Percentiles rank a stretch among this genome's conserved stretches.
Evolutionary conservation across 1,284 basidiomycete genomes (phyloP).

Genomic region (Ceratorhiza oryzae-sativae): DNA sequence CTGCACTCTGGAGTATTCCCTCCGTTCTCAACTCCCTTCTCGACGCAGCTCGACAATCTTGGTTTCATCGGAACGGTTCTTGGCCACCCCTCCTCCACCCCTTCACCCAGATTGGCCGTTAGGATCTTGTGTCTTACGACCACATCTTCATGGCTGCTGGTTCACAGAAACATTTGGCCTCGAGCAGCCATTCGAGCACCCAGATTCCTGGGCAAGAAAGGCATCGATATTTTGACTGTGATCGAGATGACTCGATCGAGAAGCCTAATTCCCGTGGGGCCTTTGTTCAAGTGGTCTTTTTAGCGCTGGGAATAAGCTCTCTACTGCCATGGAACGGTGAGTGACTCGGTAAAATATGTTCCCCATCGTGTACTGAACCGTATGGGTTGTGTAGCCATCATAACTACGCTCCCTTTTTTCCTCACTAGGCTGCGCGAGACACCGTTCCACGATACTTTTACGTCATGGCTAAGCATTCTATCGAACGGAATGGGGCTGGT

Average conservation of each 20-base stretch:
- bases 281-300: not conserved
- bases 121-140: not conserved
- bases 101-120: no score
- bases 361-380: not conserved
- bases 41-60: not conserved
- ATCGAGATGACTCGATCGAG: constrained; percentile 3
- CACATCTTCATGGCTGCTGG: not conserved
- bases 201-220: not conserved
- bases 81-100: not conserved
- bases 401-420: constrained; percentile 79
- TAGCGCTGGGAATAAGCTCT: constrained; percentile 72
- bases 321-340: constrained; percentile 82
- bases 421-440: constrained; percentile 66
- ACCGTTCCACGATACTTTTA: constrained; percentile 64
- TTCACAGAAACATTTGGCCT: not conserved
- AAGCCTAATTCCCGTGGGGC: not conserved
- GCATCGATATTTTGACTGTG: not conserved
- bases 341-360: constrained; percentile 44
- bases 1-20: not conserved
- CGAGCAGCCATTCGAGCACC: not conserved
- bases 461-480: constrained; percentile 70
- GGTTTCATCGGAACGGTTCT: not conserved
- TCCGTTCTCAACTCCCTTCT: constrained; percentile 5
- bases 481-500: constrained; percentile 70
- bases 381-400: constrained; percentile 60